These are phyloP conservation scores for Camellia lanceoleosa DNA, from an alignment of 148 eudicot species.

Conservation along the genomic window DNA sequence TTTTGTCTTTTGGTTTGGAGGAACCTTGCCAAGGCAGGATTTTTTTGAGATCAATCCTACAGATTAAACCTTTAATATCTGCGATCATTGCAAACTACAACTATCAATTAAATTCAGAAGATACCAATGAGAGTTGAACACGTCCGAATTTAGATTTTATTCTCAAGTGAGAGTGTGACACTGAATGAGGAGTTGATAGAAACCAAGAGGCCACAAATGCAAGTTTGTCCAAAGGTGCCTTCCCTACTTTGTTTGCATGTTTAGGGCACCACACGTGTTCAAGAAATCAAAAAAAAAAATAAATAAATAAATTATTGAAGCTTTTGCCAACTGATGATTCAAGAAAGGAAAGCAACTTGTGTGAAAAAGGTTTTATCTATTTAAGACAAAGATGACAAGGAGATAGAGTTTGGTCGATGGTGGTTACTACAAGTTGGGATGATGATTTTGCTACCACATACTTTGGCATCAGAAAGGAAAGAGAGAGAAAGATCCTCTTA, in stretches of 20 bases:
- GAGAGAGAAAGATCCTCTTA: conserved; percentile 8
- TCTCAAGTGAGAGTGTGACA: not conserved
- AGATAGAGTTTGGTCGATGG: conserved; percentile 26
- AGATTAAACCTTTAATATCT: too few species aligned
- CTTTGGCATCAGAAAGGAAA: not conserved
- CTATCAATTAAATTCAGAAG: too few species aligned
- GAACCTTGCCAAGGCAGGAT: too few species aligned
- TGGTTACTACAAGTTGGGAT: conserved; percentile 18
- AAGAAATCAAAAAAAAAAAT: not conserved
- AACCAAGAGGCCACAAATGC: conserved; percentile 12
- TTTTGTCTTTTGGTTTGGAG: too few species aligned
- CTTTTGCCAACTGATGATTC: conserved; percentile 12
- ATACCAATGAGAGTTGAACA: too few species aligned
- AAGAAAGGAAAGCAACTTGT: conserved; percentile 18
- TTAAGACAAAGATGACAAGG: conserved; percentile 15
- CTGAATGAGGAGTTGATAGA: not conserved
- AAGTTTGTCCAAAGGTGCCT: conserved; percentile 16
- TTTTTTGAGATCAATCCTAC: too few species aligned
- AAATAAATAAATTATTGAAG: conserved; percentile 9
- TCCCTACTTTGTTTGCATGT: conserved; percentile 19
- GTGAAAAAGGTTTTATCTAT: conserved; percentile 13
- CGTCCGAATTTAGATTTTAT: not conserved
- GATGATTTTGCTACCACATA: conserved; percentile 20
- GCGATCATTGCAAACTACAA: too few species aligned
- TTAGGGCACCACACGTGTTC: not conserved